Percentiles rank a stretch among this genome's conserved stretches.
Evolutionary conservation across 2,329 filamentous ascomycete genomes (phyloP).

Genomic region (Cercospora zeae-maydis): DNA sequence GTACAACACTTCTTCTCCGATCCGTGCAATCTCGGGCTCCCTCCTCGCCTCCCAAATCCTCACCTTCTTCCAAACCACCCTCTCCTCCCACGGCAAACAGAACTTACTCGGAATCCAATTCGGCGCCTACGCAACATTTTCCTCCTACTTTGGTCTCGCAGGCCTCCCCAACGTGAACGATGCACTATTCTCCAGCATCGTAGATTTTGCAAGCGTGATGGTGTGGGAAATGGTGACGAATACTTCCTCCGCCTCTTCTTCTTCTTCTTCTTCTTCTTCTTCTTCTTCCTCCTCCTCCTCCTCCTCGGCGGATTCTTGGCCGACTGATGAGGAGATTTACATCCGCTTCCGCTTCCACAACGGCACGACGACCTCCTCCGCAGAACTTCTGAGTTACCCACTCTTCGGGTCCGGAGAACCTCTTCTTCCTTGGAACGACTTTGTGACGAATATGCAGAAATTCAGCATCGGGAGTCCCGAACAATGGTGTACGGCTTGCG

Average conservation of each 20-base stretch:
- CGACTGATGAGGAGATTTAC: slow-evolving; percentile 47
- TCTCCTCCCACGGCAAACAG: slow-evolving; percentile 37
- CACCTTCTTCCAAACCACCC: slow-evolving; percentile 44
- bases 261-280: no score
- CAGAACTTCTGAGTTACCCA: slow-evolving; percentile 53
- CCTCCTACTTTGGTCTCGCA: slow-evolving; percentile 57
- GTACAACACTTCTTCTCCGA: slow-evolving; percentile 59
- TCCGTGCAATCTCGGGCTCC: slow-evolving; percentile 47
- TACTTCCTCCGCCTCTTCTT: slow-evolving; percentile 40
- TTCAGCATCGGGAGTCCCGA: slow-evolving; percentile 64
- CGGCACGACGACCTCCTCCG: slow-evolving; percentile 50
- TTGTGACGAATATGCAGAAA: slow-evolving; percentile 59
- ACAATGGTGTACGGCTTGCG: slow-evolving; percentile 73
- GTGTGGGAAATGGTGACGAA: slow-evolving; percentile 69
- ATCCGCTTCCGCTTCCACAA: slow-evolving; percentile 64
- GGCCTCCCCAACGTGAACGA: slow-evolving; percentile 40
- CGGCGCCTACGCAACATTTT: slow-evolving; percentile 59
- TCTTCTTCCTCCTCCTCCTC: no score
- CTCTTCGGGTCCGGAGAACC: slow-evolving; percentile 57
- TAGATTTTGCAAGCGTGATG: slow-evolving; percentile 82
- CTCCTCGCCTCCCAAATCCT: slow-evolving; percentile 48
- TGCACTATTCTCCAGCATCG: slow-evolving; percentile 75
- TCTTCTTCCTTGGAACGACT: slow-evolving; percentile 65
- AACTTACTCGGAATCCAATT: slow-evolving; percentile 53
- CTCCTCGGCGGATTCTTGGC: slow-evolving; percentile 26